Evolutionary conservation across 1,139 yeast species (phyloP).

Genomic region (Zhuliangozyma blackwelliae): DNA sequence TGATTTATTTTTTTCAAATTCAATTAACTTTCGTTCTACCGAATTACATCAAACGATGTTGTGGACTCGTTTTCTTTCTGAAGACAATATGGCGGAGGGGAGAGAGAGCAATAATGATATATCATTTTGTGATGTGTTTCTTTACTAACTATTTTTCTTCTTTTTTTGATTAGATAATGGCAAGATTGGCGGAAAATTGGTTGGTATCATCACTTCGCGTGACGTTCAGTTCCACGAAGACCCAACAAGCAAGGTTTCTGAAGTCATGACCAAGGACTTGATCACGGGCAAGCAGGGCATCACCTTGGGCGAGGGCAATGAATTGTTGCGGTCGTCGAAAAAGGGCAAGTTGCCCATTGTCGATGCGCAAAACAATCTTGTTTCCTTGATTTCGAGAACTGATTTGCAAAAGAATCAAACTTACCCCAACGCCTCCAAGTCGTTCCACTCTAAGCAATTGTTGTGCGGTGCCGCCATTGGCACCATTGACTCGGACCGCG

Average conservation of each 20-base stretch:
- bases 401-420: constrained; percentile 94
- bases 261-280: constrained; percentile 86
- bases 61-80: constrained; percentile 51
- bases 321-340: constrained; percentile 84
- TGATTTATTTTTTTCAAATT: constrained; percentile 45
- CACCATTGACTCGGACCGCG: constrained; percentile 84
- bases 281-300: constrained; percentile 83
- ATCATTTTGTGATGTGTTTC: too few species aligned
- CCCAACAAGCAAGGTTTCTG: constrained; percentile 55
- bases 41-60: constrained; percentile 94
- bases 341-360: constrained; percentile 97
- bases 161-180: constrained; percentile 59
- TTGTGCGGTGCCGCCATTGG: constrained; percentile 99
- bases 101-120: not conserved
- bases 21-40: constrained; percentile 99
- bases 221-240: constrained; percentile 94
- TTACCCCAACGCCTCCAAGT: constrained; percentile 93
- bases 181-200: constrained; percentile 78
- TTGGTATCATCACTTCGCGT: constrained; percentile 95
- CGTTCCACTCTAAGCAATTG: constrained; percentile 88
- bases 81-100: not conserved
- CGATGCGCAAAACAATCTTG: constrained; percentile 70
- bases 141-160: constrained; percentile 17
- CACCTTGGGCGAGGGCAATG: constrained; percentile 81
- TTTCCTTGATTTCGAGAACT: constrained; percentile 88